A percentile compares a stretch with the other conserved stretches of the same genome.
Evolutionary conservation across 306 rosid species (phyloP).

Genomic region (Myrica gale): DNA sequence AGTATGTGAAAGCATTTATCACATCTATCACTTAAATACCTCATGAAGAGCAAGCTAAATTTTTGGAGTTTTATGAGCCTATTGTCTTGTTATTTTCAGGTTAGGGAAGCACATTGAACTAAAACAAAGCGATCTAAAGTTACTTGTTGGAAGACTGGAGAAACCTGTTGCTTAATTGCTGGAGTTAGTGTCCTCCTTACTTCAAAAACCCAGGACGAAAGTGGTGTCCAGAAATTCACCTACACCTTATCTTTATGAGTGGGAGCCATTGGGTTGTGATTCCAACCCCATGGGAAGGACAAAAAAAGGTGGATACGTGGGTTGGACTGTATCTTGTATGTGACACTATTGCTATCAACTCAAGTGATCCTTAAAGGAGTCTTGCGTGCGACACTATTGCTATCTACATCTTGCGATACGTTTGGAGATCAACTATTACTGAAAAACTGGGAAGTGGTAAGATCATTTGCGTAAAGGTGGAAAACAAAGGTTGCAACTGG

Average conservation of each 20-base stretch:
- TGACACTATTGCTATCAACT: neutral
- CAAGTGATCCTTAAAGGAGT: neutral
- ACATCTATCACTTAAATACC: neutral
- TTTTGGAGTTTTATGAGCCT: conserved; percentile 9
- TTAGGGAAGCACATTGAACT: conserved; percentile 75
- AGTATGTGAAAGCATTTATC: neutral
- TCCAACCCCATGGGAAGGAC: neutral
- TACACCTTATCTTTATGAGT: neutral
- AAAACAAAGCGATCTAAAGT: conserved; percentile 58
- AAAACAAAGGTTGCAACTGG: neutral
- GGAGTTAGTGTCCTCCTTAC: neutral
- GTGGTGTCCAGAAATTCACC: neutral
- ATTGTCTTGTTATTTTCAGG: conserved; percentile 43
- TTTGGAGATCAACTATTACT: neutral
- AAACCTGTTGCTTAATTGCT: conserved; percentile 7
- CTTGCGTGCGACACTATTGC: neutral
- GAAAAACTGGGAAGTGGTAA: neutral
- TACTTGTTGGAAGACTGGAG: conserved; percentile 64
- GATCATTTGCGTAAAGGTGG: neutral
- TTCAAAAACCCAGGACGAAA: neutral
- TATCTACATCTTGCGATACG: conserved; percentile 4
- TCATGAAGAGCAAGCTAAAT: neutral
- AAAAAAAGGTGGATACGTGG: conserved; percentile 11
- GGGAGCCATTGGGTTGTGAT: conserved; percentile 1
- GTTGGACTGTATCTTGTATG: neutral